phyloP scores from a whole-genome alignment of 176 grass and related monocot genomes.

The Secale cereale region DNA sequence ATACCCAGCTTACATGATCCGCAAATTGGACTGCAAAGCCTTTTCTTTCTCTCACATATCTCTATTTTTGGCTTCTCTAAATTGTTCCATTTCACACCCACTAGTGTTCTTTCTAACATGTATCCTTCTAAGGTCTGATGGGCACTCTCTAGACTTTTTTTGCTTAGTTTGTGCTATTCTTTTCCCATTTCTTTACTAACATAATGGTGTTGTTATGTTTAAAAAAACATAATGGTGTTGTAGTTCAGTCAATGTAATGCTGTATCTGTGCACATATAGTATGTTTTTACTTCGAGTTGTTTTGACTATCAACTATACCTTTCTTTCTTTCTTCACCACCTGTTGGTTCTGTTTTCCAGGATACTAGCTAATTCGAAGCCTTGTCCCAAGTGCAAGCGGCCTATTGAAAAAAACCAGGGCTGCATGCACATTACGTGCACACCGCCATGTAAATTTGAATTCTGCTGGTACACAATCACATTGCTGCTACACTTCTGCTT shows the following conservation, averaged over 20 bases:
- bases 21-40: background rate
- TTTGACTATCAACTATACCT: background rate
- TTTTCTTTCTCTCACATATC: constrained; percentile 1
- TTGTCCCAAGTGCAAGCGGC: constrained; percentile 96
- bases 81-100: background rate
- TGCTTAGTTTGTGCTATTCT: background rate
- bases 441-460: constrained; percentile 99
- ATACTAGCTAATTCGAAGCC: constrained; percentile 99
- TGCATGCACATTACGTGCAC: constrained; percentile 99
- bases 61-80: constrained; percentile 8
- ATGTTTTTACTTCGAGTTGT: constrained; percentile 13
- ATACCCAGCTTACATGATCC: background rate
- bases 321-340: background rate
- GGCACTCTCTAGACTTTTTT: background rate
- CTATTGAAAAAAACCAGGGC: constrained; percentile 99
- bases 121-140: background rate
- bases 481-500: constrained; percentile 19
- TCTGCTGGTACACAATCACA: constrained; percentile 83
- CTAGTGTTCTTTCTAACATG: background rate
- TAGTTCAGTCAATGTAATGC: background rate
- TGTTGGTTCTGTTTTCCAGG: constrained; percentile 45
- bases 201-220: background rate
- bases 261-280: background rate
- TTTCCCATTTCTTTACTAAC: background rate
- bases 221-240: background rate